These are phyloP conservation scores for Saccharomyces pastorianus DNA, from an alignment of 1,139 yeast species.

Conservation along the genomic window DNA sequence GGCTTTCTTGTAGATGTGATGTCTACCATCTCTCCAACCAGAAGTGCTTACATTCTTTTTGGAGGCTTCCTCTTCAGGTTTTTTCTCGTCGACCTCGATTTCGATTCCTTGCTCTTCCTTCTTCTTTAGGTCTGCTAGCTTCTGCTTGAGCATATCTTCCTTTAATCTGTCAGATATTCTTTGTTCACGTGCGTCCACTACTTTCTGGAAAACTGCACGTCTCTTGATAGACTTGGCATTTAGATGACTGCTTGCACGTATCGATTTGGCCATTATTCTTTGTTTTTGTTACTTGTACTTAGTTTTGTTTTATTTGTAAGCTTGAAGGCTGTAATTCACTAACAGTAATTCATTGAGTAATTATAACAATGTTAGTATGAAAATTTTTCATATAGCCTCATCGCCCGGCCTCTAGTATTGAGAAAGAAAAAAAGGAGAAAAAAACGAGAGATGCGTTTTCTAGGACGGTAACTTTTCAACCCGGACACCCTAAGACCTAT, in stretches of 20 bases:
- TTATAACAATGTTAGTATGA: neutral
- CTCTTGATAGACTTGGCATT: conserved; percentile 72
- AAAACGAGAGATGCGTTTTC: neutral
- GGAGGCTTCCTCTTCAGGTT: conserved; percentile 22
- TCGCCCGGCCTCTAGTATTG: neutral
- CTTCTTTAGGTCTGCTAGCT: conserved; percentile 25
- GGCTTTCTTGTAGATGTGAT: conserved; percentile 55
- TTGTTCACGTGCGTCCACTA: conserved; percentile 57
- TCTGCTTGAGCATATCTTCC: conserved; percentile 41
- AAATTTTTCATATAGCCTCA: neutral
- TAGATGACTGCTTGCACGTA: conserved; percentile 74
- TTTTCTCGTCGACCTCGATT: conserved; percentile 23
- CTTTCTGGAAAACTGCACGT: conserved; percentile 56
- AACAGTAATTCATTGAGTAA: neutral
- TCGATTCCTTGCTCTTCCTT: conserved; percentile 26
- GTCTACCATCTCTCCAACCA: conserved; percentile 79
- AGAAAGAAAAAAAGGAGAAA: neutral
- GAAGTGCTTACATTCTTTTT: conserved; percentile 51
- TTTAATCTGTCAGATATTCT: conserved; percentile 58
- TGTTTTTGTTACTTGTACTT: neutral
- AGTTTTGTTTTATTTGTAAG: neutral
- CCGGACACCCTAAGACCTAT: neutral
- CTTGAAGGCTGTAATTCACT: neutral
- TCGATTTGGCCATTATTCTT: conserved; percentile 68
- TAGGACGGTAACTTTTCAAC: neutral